phyloP scores from a whole-genome alignment of 306 rosid genomes.

The Oemleria cerasiformis region DNA sequence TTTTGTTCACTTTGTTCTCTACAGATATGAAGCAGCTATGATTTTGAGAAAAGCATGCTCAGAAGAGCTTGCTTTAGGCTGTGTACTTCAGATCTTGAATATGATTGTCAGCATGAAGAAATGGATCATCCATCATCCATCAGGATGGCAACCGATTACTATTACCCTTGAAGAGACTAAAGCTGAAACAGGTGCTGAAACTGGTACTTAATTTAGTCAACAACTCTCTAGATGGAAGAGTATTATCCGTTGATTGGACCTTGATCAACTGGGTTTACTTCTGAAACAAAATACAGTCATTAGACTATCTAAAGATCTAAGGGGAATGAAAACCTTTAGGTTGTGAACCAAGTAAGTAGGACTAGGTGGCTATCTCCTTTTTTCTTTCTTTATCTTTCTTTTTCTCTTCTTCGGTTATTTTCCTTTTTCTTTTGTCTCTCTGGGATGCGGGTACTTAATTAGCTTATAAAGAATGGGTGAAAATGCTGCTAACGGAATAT shows the following conservation, averaged over 20 bases:
- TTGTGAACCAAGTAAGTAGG: conserved; percentile 21
- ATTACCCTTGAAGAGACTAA: conserved; percentile 41
- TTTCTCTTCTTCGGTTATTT: neutral
- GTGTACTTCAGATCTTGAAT: conserved; percentile 60
- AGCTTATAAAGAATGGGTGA: conserved; percentile 24
- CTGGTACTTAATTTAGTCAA: conserved; percentile 27
- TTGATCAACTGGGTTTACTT: conserved; percentile 17
- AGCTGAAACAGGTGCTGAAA: conserved; percentile 26
- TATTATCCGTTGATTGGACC: conserved; percentile 16
- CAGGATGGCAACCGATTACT: conserved; percentile 80
- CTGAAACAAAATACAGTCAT: conserved; percentile 1
- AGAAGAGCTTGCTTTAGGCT: conserved; percentile 55
- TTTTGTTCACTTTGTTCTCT: conserved; percentile 18
- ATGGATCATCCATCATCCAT: conserved; percentile 62
- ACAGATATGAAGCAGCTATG: conserved; percentile 70
- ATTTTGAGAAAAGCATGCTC: conserved; percentile 56
- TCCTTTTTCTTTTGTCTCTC: conserved; percentile 1
- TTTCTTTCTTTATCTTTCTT: neutral
- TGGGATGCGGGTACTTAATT: conserved; percentile 20
- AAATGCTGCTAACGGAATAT: conserved; percentile 7
- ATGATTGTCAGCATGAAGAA: conserved; percentile 47
- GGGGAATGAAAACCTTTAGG: conserved; percentile 23
- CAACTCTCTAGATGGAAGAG: conserved; percentile 17
- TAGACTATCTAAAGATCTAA: conserved; percentile 23
- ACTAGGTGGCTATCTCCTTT: conserved; percentile 11